A percentile compares a stretch with the other conserved stretches of the same genome.
Conservation (phyloP, 2,329 filamentous ascomycete species). For the Didymella keratinophila region DNA sequence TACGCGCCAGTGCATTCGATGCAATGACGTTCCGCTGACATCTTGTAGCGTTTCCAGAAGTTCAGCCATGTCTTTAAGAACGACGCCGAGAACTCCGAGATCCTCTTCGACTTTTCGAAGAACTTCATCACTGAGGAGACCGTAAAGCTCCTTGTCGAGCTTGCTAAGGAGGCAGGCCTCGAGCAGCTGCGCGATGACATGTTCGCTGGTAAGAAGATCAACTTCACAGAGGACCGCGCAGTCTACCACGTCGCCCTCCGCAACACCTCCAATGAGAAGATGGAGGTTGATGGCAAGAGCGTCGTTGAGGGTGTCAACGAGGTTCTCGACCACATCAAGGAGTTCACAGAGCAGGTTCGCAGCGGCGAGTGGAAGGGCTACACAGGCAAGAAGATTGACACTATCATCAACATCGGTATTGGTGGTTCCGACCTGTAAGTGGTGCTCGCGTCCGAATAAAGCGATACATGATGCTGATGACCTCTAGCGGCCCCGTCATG, state of each 20-base stretch:
- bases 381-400: conserved; percentile 96
- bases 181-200: conserved; percentile 96
- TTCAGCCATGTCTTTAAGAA: conserved; percentile 87
- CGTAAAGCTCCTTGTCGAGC: conserved; percentile 81
- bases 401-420: conserved; percentile 96
- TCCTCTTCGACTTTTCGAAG: conserved; percentile 99
- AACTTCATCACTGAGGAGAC: conserved; percentile 97
- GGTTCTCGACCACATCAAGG: conserved; percentile 96
- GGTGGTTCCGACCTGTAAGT: conserved; percentile 96
- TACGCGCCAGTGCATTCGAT: not conserved
- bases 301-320: conserved; percentile 94
- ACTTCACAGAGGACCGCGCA: conserved; percentile 96
- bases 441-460: not conserved
- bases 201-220: conserved; percentile 98
- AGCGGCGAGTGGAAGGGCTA: conserved; percentile 97
- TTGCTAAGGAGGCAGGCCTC: conserved; percentile 88
- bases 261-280: conserved; percentile 82
- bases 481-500: conserved; percentile 87
- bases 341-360: conserved; percentile 93
- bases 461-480: conserved; percentile 35
- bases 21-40: conserved; percentile 17
- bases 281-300: conserved; percentile 87
- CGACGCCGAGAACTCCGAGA: conserved; percentile 79
- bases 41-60: conserved; percentile 78
- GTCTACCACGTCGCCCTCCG: conserved; percentile 95